Percentiles rank a stretch among this genome's conserved stretches.
Evolutionary conservation across 768 basidiomycete genomes (phyloP).

Genomic region (Podaxis pistillaris): DNA sequence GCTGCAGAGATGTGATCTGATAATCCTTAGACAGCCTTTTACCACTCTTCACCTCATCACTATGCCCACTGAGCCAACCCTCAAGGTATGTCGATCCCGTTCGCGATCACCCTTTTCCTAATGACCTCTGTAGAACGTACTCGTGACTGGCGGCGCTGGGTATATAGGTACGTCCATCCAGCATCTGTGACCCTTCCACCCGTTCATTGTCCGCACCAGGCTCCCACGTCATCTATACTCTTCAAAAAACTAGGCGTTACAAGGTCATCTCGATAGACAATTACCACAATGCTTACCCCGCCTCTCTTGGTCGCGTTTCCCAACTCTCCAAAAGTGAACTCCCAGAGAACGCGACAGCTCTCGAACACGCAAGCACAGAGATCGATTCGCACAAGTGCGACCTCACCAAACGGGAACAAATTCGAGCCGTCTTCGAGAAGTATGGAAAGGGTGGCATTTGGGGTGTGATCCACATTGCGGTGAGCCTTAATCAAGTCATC

Average conservation of each 20-base stretch:
- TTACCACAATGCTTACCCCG: slow-evolving; percentile 85
- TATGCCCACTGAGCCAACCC: slow-evolving; percentile 24
- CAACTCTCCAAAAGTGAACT: slow-evolving; percentile 78
- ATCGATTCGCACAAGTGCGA: slow-evolving; percentile 74
- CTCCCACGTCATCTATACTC: slow-evolving; percentile 87
- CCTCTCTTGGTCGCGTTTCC: slow-evolving; percentile 71
- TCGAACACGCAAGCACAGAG: slow-evolving; percentile 68
- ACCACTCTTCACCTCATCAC: slow-evolving; percentile 7
- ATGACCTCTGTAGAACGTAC: slow-evolving; percentile 34
- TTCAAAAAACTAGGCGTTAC: slow-evolving; percentile 86
- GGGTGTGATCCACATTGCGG: slow-evolving; percentile 96
- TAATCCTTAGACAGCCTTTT: slow-evolving; percentile 16
- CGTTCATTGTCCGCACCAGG: slow-evolving; percentile 44
- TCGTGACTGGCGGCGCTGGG: slow-evolving; percentile 72
- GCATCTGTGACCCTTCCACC: not conserved
- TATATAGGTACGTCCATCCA: slow-evolving; percentile 68
- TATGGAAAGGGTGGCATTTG: slow-evolving; percentile 91
- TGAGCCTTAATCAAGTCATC: slow-evolving; percentile 36
- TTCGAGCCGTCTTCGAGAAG: slow-evolving; percentile 76
- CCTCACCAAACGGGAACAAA: slow-evolving; percentile 67
- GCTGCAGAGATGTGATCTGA: slow-evolving; percentile 22
- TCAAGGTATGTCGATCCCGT: slow-evolving; percentile 43
- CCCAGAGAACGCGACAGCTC: slow-evolving; percentile 58
- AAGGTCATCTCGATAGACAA: slow-evolving; percentile 96
- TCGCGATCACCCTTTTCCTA: slow-evolving; percentile 18